A percentile compares a stretch with the other conserved stretches of the same genome.
phyloP scores from a whole-genome alignment of 2,329 filamentous ascomycete species.

The Clonostachys rhizophaga region DNA sequence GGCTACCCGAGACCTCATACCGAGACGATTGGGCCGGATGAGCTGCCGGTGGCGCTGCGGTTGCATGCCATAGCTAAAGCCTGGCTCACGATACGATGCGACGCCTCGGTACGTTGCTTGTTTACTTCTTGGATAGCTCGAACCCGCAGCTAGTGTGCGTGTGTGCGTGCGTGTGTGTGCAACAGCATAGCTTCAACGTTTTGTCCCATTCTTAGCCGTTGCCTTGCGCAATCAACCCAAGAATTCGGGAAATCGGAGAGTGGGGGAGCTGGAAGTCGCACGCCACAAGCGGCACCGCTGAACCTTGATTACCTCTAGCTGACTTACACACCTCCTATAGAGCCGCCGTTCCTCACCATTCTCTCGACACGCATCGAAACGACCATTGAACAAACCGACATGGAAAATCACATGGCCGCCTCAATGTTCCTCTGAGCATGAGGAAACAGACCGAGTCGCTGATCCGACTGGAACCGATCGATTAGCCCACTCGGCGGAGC shows the following conservation, averaged over 20 bases:
- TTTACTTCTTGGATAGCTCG: slow-evolving; percentile 1
- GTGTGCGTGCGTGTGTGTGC: neutral
- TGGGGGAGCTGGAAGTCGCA: neutral
- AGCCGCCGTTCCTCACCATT: no score
- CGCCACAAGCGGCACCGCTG: neutral
- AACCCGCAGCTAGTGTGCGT: no score
- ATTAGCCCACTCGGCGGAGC: slow-evolving; percentile 15
- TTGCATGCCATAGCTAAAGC: slow-evolving; percentile 17
- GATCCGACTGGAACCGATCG: slow-evolving; percentile 20
- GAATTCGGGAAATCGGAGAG: no score
- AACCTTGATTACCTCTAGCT: neutral
- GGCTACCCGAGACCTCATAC: slow-evolving; percentile 24
- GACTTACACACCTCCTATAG: no score
- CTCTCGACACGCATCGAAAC: no score
- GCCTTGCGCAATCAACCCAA: no score
- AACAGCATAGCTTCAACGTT: neutral
- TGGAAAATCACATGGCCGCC: no score
- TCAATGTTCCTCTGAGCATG: no score
- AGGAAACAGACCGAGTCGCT: slow-evolving; percentile 9
- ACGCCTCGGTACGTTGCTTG: slow-evolving; percentile 10
- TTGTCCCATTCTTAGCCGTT: neutral
- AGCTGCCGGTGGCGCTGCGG: slow-evolving; percentile 3
- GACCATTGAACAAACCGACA: no score
- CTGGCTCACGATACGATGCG: slow-evolving; percentile 17
- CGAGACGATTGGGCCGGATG: slow-evolving; percentile 18